These are phyloP conservation scores for Colletotrichum liriopes DNA, from an alignment of 2,329 filamentous ascomycete genomes.

Conservation along the genomic window DNA sequence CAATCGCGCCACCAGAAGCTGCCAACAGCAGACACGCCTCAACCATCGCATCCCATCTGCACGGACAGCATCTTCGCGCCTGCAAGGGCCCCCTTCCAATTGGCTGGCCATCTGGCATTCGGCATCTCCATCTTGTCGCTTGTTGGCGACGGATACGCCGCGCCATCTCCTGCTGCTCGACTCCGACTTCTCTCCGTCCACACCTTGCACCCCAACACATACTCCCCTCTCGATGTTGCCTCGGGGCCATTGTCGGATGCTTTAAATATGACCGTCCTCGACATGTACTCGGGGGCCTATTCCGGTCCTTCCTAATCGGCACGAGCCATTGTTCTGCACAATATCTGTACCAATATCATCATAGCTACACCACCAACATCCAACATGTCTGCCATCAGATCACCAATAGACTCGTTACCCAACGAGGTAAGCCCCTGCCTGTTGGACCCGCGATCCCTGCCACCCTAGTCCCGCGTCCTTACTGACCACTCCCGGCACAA, in stretches of 20 bases:
- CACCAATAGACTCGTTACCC: constrained; percentile 50
- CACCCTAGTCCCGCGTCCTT: background rate
- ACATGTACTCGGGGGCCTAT: background rate
- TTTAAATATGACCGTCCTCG: constrained; percentile 33
- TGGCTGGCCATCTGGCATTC: constrained; percentile 20
- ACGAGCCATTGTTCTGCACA: constrained; percentile 14
- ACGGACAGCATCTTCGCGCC: background rate
- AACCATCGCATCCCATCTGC: background rate
- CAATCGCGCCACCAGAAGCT: constrained; percentile 23
- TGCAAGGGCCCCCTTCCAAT: background rate
- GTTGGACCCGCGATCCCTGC: background rate
- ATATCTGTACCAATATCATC: constrained; percentile 2
- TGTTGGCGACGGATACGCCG: background rate
- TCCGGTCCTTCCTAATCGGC: constrained; percentile 19
- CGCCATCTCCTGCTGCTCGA: background rate
- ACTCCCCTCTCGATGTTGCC: constrained; percentile 2
- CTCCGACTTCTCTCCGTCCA: background rate
- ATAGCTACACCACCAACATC: constrained; percentile 12
- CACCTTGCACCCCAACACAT: constrained; percentile 9
- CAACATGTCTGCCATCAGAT: constrained; percentile 33
- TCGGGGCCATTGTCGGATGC: background rate
- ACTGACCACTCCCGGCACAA: background rate
- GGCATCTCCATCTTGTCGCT: constrained; percentile 37
- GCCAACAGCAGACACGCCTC: constrained; percentile 33
- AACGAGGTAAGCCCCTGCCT: constrained; percentile 50